Base-by-base conservation (phyloP, 768 basidiomycete species). In the Lentinula raphanica region DNA sequence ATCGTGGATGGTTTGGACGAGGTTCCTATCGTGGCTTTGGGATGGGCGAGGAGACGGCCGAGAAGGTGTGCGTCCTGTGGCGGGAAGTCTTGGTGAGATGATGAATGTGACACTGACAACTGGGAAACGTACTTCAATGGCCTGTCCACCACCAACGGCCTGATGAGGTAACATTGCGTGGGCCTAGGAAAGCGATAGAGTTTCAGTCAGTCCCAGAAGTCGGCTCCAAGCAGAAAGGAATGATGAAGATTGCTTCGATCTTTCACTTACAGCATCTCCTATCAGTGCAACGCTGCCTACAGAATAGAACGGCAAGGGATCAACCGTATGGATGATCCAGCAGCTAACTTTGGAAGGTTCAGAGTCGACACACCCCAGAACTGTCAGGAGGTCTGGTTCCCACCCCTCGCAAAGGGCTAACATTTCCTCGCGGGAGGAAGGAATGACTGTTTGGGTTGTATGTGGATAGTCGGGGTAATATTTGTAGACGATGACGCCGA, bases 301-400 rank as follows among this genome's bases (percentile, higher is more conserved):
- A 4, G 65, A 67, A 39, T 63, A 72, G 13, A 62, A 59, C 1
- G 75, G 75, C 3, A 81, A 60, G 5, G 67, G 61, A 5, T 67
- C 65, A 12, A 79, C 66, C 15, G 67, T 63, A 59, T 76, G 72
- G 11, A 80, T 66, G 1, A 72, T 75, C 75, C 78, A 79, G 48
- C 69, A 64, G 25, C 64, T 71, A 1, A 70, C 67, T 9, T 55
- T 64, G 25, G 23, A 21, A 29, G 32, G 42, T 31, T 59, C 36
- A 25, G 54, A 29, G 13, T 29, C 53, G 49, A 35, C 19, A 13
- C 45, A 42, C 58, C 62, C 29, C 21, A 67, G 35, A 28, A 68
- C n/a, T 15, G 45, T 36, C 3, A 53, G 19, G n/a, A 68, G 53
- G 17, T 66, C 64, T 0, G 66, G 64, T 38, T 68, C 67, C 63